phyloP scores from a whole-genome alignment of 768 basidiomycete genomes.

The Mycena filopes region DNA sequence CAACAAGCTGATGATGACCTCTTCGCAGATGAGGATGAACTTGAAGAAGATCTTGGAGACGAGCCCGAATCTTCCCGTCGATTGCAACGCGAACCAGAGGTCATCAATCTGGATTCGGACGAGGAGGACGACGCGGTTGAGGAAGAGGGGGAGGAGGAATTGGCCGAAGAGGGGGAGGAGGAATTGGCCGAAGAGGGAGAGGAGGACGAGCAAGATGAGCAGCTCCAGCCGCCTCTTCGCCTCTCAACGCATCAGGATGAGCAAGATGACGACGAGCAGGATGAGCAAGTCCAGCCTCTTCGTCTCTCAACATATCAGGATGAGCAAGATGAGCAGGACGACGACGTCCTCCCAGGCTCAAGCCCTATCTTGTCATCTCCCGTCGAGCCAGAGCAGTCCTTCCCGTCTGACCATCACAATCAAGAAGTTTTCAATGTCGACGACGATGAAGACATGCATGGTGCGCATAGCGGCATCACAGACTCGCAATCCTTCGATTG shows the following conservation, averaged over 20 bases:
- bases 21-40: slow-evolving; percentile 25
- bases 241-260: not conserved
- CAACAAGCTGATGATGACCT: not conserved
- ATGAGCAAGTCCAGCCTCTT: slow-evolving; percentile 21
- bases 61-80: slow-evolving; percentile 1
- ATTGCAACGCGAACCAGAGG: slow-evolving; percentile 25
- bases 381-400: slow-evolving; percentile 21
- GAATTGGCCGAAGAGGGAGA: slow-evolving; percentile 27
- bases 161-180: slow-evolving; percentile 22
- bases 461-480: not conserved
- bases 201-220: slow-evolving; percentile 33
- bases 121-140: slow-evolving; percentile 34
- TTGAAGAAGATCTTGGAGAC: slow-evolving; percentile 22
- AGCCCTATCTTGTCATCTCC: slow-evolving; percentile 23
- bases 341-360: slow-evolving; percentile 24
- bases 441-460: not conserved
- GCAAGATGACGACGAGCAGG: too few relatives aligned
- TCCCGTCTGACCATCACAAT: not conserved
- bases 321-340: slow-evolving; percentile 12
- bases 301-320: not conserved
- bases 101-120: slow-evolving; percentile 36
- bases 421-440: slow-evolving; percentile 15
- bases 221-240: not conserved
- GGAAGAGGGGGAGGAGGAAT: slow-evolving; percentile 32
- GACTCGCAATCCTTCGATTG: slow-evolving; percentile 21